Evolutionary conservation across 2,329 filamentous ascomycete species (phyloP), one percentile per base, ranked within the genome.

Genomic region (Pseudogymnoascus pannorum): DNA sequence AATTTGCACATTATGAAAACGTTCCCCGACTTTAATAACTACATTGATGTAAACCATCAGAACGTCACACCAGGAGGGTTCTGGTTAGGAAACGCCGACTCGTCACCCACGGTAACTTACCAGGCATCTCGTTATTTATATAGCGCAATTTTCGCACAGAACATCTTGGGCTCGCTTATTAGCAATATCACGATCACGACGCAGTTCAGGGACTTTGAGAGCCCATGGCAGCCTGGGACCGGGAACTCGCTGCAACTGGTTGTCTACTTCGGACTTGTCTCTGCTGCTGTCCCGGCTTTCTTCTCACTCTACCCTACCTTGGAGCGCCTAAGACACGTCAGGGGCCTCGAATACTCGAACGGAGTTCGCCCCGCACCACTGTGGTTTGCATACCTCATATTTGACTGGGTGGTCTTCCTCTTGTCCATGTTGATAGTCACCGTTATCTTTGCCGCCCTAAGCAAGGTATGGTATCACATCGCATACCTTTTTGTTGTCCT

Each of bases 281-380:
- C 95, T 74, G 81, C 84, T 5, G 86, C 87, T 1, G 94, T 88
- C 68, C 91, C 92, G 0, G 91, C 88, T 12, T 92, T 97, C 77
- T 95, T 96, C 68, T 84, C 89, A 0, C 77, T 97, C 4, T 97
- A 97, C 70, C 90, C 91, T 0, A 96, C 91, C n/a, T 78, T 89
- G 26, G 92, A 97, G 73, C 82, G 91, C 24, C 78, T 91, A 9
- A 79, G 86, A 58, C 88, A 91, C 65, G 90, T 97, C 22, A 84
- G 92, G 59, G 88, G 89, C 14, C 78, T 97, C 29, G 88, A 97
- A 73, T 97, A 96, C 74, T 95, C 90, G 60, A 97, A 96, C 70
- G 92, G 92, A 54, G 91, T 96, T 26, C 81, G 89, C 11, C 87
- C 89, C 0, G 78, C 89, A 7, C 91, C 92, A 0, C 78, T 97